Conservation (phyloP, 2,329 filamentous ascomycete species). For the Beauveria varroae region DNA sequence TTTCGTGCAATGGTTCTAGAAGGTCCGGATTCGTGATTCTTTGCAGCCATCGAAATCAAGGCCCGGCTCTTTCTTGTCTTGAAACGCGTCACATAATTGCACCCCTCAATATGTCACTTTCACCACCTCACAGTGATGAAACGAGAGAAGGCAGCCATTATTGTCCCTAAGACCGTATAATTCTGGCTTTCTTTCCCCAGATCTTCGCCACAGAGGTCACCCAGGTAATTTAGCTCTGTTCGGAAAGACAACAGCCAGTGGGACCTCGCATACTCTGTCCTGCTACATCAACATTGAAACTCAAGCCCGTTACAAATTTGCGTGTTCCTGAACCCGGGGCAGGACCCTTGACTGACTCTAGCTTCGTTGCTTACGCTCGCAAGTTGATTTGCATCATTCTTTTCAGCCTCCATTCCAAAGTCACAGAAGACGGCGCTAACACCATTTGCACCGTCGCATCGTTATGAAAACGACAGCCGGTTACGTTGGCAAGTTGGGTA, state of each 20-base stretch:
- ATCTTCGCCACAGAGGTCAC: not conserved
- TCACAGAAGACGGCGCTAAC: not conserved
- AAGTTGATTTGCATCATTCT: too few relatives aligned
- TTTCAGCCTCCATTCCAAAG: not conserved
- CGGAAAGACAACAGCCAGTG: too few relatives aligned
- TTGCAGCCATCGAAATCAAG: not conserved
- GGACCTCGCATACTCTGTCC: too few relatives aligned
- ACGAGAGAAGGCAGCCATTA: too few relatives aligned
- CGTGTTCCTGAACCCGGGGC: too few relatives aligned
- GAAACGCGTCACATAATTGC: not conserved
- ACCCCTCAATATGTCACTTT: not conserved
- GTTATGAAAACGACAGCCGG: not conserved
- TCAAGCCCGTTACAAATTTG: too few relatives aligned
- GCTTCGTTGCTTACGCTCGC: too few relatives aligned
- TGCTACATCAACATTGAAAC: too few relatives aligned
- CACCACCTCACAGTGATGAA: not conserved
- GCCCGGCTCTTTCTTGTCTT: not conserved
- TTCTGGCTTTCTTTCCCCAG: not conserved
- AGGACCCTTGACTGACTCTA: too few relatives aligned
- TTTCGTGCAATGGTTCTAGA: not conserved
- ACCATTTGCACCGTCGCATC: not conserved
- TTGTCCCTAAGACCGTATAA: not conserved
- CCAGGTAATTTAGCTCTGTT: too few relatives aligned
- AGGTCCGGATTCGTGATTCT: not conserved
- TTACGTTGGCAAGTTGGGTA: too few relatives aligned